These are phyloP conservation scores for Cercospora janseana DNA, from an alignment of 2,329 filamentous ascomycete species.

Conservation along the genomic window DNA sequence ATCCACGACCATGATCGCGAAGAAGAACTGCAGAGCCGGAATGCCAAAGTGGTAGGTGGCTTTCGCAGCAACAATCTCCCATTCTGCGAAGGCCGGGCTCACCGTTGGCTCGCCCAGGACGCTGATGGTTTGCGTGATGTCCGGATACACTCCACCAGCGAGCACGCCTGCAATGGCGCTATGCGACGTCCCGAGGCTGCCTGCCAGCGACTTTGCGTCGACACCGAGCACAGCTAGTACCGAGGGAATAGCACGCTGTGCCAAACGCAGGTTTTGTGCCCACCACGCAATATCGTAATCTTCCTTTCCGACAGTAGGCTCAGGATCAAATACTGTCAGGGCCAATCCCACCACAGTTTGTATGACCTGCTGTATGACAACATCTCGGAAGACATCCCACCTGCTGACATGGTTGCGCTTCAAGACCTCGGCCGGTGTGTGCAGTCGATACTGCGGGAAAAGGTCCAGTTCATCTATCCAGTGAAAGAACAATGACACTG, in stretches of 20 bases:
- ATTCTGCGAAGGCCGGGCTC: conserved; percentile 72
- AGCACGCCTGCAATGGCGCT: conserved; percentile 73
- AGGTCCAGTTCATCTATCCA: conserved; percentile 79
- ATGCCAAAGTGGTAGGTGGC: conserved; percentile 76
- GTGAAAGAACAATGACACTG: conserved; percentile 81
- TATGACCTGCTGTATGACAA: conserved; percentile 86
- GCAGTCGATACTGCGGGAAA: conserved; percentile 86
- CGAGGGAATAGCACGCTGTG: conserved; percentile 73
- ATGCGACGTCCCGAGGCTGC: conserved; percentile 68
- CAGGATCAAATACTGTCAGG: conserved; percentile 69
- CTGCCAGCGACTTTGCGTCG: conserved; percentile 71
- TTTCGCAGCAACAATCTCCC: conserved; percentile 75
- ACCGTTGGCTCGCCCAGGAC: conserved; percentile 50
- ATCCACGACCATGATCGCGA: conserved; percentile 76
- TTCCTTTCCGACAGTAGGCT: conserved; percentile 72
- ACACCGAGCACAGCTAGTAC: conserved; percentile 71
- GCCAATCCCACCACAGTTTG: conserved; percentile 71
- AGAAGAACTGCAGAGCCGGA: conserved; percentile 71
- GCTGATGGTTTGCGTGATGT: conserved; percentile 58
- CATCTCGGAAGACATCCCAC: conserved; percentile 84
- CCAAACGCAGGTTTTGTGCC: conserved; percentile 76
- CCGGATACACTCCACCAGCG: conserved; percentile 76
- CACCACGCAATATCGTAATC: conserved; percentile 86
- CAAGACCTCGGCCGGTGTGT: conserved; percentile 87
- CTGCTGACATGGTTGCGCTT: conserved; percentile 84